Percentiles rank a stretch among this genome's conserved stretches.
Evolutionary conservation across 495 filamentous ascomycete species (phyloP).

Genomic region (Penicillium ochrochloron): DNA sequence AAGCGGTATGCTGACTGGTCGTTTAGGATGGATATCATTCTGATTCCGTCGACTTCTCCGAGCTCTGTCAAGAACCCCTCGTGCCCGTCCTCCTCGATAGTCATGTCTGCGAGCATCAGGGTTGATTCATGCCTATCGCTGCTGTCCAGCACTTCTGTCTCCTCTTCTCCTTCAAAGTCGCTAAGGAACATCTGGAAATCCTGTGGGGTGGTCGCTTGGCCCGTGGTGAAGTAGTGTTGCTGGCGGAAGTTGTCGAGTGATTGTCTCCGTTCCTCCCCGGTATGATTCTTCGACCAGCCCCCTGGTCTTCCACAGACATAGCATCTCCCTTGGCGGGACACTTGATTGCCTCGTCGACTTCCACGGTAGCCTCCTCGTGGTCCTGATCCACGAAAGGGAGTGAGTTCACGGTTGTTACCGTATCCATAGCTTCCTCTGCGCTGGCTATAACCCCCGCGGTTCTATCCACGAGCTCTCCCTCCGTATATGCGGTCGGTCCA

Average conservation of each 20-base stretch:
- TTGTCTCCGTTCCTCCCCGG: neutral
- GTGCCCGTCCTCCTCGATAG: slow-evolving; percentile 1
- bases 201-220: slow-evolving; percentile 7
- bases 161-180: slow-evolving; percentile 9
- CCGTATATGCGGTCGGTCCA: neutral
- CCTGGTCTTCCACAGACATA: neutral
- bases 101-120: slow-evolving; percentile 4
- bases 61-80: neutral
- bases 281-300: neutral
- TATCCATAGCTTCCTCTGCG: neutral
- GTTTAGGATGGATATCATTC: neutral
- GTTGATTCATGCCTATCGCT: slow-evolving; percentile 9
- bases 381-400: neutral
- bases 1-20: neutral
- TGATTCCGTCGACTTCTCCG: neutral
- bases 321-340: neutral
- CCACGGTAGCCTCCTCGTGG: neutral
- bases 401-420: neutral
- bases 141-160: slow-evolving; percentile 7
- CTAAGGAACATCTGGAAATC: slow-evolving; percentile 10
- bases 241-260: neutral
- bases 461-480: neutral
- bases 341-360: neutral
- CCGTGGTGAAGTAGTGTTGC: slow-evolving; percentile 4
- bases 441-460: neutral